These are phyloP conservation scores for Crucibulum laeve DNA, from an alignment of 768 basidiomycete species.

Conservation along the genomic window DNA sequence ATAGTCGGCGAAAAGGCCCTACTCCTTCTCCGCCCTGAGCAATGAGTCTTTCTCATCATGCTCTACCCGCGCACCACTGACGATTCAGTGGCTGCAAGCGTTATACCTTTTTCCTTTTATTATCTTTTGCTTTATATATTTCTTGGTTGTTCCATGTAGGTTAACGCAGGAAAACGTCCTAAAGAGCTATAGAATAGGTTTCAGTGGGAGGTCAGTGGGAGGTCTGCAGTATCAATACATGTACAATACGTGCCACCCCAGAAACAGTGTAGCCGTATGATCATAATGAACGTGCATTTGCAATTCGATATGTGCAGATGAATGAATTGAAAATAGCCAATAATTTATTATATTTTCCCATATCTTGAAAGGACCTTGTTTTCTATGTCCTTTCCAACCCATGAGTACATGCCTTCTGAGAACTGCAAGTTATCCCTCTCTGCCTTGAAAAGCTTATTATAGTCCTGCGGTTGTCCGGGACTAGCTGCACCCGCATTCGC, in stretches of 20 bases:
- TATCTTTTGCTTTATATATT: neutral
- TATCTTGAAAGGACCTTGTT: constrained; percentile 73
- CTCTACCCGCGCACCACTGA: neutral
- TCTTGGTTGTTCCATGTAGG: neutral
- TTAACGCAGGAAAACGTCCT: neutral
- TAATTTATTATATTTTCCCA: constrained; percentile 63
- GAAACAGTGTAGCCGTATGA: constrained; percentile 28
- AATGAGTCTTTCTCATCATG: neutral
- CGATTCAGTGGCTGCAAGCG: neutral
- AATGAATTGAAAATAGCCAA: constrained; percentile 25
- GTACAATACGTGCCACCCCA: constrained; percentile 3
- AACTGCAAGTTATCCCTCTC: constrained; percentile 93
- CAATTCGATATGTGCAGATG: too few relatives aligned
- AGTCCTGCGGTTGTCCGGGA: constrained; percentile 69
- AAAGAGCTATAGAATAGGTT: neutral
- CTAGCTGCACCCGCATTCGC: constrained; percentile 42
- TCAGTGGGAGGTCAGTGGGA: too few relatives aligned
- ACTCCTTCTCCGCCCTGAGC: neutral
- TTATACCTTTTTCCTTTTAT: neutral
- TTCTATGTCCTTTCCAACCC: constrained; percentile 82
- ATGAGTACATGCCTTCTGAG: constrained; percentile 79
- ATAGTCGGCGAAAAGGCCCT: constrained; percentile 28
- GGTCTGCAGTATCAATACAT: neutral
- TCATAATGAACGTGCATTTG: too few relatives aligned
- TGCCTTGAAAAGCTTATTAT: constrained; percentile 81